Conservation (phyloP, 2,329 filamentous ascomycete genomes). For the Fusarium xylarioides region DNA sequence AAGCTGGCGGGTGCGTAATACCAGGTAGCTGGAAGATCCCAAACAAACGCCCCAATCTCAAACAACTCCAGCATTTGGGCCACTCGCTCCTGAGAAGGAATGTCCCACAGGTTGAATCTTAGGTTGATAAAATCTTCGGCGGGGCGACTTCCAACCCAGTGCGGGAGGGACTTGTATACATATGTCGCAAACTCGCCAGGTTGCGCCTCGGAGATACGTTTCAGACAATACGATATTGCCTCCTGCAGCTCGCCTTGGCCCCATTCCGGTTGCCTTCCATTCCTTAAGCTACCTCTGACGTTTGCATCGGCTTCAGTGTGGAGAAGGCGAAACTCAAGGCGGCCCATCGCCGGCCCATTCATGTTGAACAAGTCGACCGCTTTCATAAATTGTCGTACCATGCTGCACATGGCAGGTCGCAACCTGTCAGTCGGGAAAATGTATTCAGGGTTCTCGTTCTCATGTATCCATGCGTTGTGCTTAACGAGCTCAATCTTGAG, state of each 20-base stretch:
- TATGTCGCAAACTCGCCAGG: neutral
- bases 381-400: neutral
- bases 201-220: neutral
- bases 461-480: accelerated
- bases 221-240: neutral
- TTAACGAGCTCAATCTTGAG: accelerated
- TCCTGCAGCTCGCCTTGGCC: neutral
- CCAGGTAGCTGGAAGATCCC: neutral
- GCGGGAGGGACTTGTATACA: accelerated
- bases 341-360: too few species aligned
- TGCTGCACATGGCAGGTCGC: neutral
- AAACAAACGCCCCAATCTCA: neutral
- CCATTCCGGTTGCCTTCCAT: neutral
- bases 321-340: neutral
- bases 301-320: neutral
- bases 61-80: accelerated
- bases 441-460: neutral
- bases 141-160: neutral
- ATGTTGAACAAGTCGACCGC: accelerated
- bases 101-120: neutral
- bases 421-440: accelerated
- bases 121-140: neutral
- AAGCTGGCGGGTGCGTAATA: accelerated
- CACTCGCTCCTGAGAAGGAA: neutral
- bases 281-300: accelerated